Conservation (phyloP, 495 filamentous ascomycete species). For the Corynascus novoguineensis region DNA sequence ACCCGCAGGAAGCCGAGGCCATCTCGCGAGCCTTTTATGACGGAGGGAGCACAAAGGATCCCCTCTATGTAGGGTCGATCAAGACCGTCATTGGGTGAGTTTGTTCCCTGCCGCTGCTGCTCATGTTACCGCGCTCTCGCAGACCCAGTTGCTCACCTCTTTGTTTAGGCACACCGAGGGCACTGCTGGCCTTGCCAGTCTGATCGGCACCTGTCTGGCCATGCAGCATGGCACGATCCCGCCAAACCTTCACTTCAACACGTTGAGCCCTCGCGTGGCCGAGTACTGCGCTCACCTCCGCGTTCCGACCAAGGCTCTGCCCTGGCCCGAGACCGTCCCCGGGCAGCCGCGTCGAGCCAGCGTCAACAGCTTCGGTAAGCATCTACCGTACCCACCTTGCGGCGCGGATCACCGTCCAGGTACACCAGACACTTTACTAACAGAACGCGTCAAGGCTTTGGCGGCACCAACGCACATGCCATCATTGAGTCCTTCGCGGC, state of each 20-base stretch:
- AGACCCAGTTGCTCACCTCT: not conserved
- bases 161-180: slow-evolving; percentile 54
- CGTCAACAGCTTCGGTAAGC: slow-evolving; percentile 1
- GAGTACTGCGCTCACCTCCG: slow-evolving; percentile 24
- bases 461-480: not conserved
- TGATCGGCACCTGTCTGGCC: slow-evolving; percentile 48
- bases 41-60: slow-evolving; percentile 21
- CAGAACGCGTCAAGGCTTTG: not conserved
- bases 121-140: not conserved
- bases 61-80: slow-evolving; percentile 48
- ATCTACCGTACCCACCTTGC: too few species aligned
- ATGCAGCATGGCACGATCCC: slow-evolving; percentile 46
- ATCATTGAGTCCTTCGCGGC: not conserved
- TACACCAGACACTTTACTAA: not conserved
- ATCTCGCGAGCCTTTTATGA: not conserved
- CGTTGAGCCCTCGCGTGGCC: slow-evolving; percentile 42
- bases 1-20: not conserved
- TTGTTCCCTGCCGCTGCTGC: not conserved
- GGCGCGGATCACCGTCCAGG: not conserved
- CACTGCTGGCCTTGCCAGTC: slow-evolving; percentile 44
- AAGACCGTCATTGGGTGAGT: slow-evolving; percentile 42
- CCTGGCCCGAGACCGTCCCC: slow-evolving; percentile 25
- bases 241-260: slow-evolving; percentile 41
- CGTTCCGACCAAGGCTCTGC: slow-evolving; percentile 22
- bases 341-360: not conserved